Conservation (phyloP, 345 rosid species). For the Combretum micranthum region DNA sequence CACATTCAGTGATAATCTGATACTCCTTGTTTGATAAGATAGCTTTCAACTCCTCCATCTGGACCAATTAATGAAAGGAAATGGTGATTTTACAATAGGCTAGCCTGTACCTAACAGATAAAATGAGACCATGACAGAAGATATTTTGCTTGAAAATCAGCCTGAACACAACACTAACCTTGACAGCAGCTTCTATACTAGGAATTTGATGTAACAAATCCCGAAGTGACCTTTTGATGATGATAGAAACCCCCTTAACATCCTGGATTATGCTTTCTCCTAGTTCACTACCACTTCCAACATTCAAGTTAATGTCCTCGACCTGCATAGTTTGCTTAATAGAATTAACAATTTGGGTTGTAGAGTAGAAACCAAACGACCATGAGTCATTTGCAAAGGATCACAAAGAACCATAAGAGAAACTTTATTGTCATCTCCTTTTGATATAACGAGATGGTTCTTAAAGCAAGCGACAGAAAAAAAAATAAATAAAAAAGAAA, state of each 20-base stretch:
- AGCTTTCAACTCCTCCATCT: conserved; percentile 82
- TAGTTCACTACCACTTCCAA: conserved; percentile 63
- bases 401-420: too few relatives aligned
- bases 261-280: conserved; percentile 91
- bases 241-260: conserved; percentile 85
- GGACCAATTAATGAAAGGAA: conserved; percentile 21
- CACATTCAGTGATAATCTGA: conserved; percentile 88
- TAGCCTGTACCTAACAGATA: not conserved
- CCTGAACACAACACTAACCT: conserved; percentile 35
- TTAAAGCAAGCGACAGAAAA: too few relatives aligned
- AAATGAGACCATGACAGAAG: not conserved
- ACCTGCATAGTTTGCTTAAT: conserved; percentile 33
- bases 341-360: not conserved
- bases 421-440: too few relatives aligned
- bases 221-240: conserved; percentile 72
- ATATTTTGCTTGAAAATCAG: conserved; percentile 3
- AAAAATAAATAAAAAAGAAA: not conserved
- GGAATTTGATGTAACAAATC: conserved; percentile 89
- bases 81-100: not conserved
- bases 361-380: too few relatives aligned
- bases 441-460: too few relatives aligned
- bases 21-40: conserved; percentile 77
- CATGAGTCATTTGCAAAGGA: too few relatives aligned
- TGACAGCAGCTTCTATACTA: conserved; percentile 53
- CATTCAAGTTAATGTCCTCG: conserved; percentile 90